Conservation (phyloP, 495 filamentous ascomycete genomes). For the Hyaloscypha hepaticicola region DNA sequence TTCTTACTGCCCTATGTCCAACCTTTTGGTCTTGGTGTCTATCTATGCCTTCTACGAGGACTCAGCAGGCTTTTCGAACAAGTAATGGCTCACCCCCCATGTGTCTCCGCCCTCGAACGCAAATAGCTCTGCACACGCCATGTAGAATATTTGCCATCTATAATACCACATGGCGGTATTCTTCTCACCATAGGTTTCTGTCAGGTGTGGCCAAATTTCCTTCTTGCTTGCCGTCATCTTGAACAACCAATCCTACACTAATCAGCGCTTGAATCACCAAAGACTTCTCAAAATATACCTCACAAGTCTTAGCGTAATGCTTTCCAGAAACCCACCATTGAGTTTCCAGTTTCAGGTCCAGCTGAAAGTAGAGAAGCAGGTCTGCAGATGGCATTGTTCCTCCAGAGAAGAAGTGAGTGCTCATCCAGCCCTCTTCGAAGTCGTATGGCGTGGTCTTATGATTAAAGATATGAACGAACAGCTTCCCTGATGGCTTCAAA, state of each 20-base stretch:
- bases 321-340: constrained; percentile 67
- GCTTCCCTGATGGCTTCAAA: constrained; percentile 57
- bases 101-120: constrained; percentile 58
- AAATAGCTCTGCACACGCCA: constrained; percentile 67
- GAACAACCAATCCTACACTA: constrained; percentile 54
- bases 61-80: constrained; percentile 52
- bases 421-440: constrained; percentile 73
- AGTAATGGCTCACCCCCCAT: constrained; percentile 62
- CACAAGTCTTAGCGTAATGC: constrained; percentile 65
- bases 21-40: neutral
- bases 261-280: constrained; percentile 24
- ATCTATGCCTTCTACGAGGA: constrained; percentile 12
- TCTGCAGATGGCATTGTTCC: constrained; percentile 69
- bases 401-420: constrained; percentile 64
- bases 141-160: constrained; percentile 67
- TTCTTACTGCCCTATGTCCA: neutral
- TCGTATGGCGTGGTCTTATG: constrained; percentile 63
- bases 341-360: constrained; percentile 52
- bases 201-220: constrained; percentile 56
- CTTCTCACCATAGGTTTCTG: constrained; percentile 58
- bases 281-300: constrained; percentile 41
- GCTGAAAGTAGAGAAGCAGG: constrained; percentile 62
- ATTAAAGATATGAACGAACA: constrained; percentile 64
- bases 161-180: constrained; percentile 58
- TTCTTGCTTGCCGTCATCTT: constrained; percentile 53